phyloP scores from a whole-genome alignment of 495 filamentous ascomycete genomes.

The Penicillium cinerascens region DNA sequence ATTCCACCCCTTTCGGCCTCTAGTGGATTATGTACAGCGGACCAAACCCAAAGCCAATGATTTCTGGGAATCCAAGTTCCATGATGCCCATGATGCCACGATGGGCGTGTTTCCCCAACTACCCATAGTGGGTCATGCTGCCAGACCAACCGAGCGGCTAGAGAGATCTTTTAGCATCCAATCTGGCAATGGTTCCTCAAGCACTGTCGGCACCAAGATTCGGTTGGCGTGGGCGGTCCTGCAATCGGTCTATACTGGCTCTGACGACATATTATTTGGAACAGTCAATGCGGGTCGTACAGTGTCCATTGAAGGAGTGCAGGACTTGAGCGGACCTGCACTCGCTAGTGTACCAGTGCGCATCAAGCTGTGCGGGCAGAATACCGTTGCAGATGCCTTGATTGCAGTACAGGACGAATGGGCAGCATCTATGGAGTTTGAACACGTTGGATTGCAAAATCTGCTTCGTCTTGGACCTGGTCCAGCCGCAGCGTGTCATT shows the following conservation, averaged over 20 bases:
- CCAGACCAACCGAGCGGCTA: background rate
- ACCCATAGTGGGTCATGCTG: background rate
- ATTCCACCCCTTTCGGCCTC: conserved; percentile 11
- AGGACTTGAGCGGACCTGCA: conserved; percentile 34
- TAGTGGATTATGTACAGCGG: conserved; percentile 14
- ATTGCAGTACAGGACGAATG: conserved; percentile 27
- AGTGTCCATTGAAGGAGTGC: conserved; percentile 24
- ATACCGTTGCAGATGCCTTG: too few species aligned
- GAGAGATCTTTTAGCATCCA: background rate
- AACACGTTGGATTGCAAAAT: conserved; percentile 43
- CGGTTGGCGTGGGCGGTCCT: conserved; percentile 46
- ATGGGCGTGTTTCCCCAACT: conserved; percentile 5
- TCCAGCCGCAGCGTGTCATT: conserved; percentile 29
- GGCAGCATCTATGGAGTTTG: conserved; percentile 25
- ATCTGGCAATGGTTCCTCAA: background rate
- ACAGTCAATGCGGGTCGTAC: conserved; percentile 35
- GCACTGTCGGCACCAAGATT: conserved; percentile 7
- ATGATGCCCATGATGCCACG: background rate
- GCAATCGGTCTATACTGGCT: conserved; percentile 31
- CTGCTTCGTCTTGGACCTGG: conserved; percentile 30
- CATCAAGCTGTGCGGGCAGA: background rate
- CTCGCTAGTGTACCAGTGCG: conserved; percentile 27
- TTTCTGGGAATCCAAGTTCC: conserved; percentile 7
- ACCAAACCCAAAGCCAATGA: background rate
- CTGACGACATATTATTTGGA: conserved; percentile 38